These are phyloP conservation scores for Penicillium diatomitis DNA, from an alignment of 495 filamentous ascomycete genomes.

Conservation along the genomic window DNA sequence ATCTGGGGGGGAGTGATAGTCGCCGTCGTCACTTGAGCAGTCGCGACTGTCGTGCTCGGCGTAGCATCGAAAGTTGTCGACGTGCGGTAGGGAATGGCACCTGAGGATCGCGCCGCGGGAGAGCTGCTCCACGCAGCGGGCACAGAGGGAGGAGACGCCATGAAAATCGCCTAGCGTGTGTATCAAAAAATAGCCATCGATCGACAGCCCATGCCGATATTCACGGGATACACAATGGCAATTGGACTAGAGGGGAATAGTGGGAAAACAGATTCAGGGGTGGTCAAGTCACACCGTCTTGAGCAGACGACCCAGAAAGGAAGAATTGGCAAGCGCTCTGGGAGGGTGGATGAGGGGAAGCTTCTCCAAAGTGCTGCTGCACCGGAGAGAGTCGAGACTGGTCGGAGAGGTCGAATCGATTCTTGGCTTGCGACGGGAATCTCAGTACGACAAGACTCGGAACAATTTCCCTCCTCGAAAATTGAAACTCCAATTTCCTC, in stretches of 20 bases:
- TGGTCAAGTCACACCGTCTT: not conserved
- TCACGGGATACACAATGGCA: slow-evolving; percentile 15
- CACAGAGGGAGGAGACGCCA: slow-evolving; percentile 19
- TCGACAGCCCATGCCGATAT: slow-evolving; percentile 20
- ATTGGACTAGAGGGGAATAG: slow-evolving; percentile 14
- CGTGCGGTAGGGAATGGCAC: not conserved
- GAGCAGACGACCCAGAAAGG: not conserved
- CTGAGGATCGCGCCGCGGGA: slow-evolving; percentile 10
- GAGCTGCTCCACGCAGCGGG: slow-evolving; percentile 8
- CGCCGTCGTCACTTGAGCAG: not conserved
- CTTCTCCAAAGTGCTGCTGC: too few relatives aligned
- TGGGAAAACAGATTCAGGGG: slow-evolving; percentile 4
- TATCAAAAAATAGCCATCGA: slow-evolving; percentile 24
- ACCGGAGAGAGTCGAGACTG: not conserved
- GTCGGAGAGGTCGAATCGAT: too few relatives aligned
- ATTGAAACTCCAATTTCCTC: too few relatives aligned
- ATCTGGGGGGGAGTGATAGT: slow-evolving; percentile 5
- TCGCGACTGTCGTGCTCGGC: not conserved
- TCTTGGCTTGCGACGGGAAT: too few relatives aligned
- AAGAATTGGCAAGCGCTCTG: not conserved
- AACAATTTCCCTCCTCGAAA: too few relatives aligned
- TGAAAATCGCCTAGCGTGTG: slow-evolving; percentile 13
- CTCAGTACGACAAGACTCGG: too few relatives aligned
- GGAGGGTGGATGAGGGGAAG: not conserved
- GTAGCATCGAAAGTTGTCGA: not conserved